Base-by-base conservation (phyloP, 495 filamentous ascomycete species). In the Daldinia concentrica region DNA sequence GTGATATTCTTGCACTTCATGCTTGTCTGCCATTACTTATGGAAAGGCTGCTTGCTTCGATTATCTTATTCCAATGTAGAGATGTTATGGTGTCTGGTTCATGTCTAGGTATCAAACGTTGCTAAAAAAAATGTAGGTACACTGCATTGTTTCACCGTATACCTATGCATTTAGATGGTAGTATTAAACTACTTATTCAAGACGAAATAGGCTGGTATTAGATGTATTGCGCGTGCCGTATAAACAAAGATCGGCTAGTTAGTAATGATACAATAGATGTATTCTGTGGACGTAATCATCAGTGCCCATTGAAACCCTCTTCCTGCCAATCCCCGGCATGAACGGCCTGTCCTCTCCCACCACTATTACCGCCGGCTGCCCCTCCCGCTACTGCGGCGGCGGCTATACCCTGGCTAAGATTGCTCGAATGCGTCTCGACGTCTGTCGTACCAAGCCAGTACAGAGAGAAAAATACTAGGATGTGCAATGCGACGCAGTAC, bases 401-500 rank as follows among this genome's bases (percentile, higher is more conserved):
- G 45, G 73, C 80, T 45, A 74, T 74, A 51, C 69, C 65, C 37
- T 76, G 68, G 50, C 80, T 77, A 4, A 82, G 68, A 45, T 77
- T 71, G 62, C 58, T 77, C 34, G 77, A 74, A 52, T 80, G 78
- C 58, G 74, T 71, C 29, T 84, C 82, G 29, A 76, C 79, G 64
- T 83, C 78, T 2, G 62, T 73, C 22, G 88, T 87, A 41, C 92
- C 93, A 78, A 92, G 87, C 88, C 90, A 92, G 77, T 93, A 98
- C 59, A 99, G 83, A 83, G 93, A 90, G 51, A 87, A 82, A 73
- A 98, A 93, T 1, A 98, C 90, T 27, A 98, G 79, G 54, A 98
- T 66, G 81, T 99, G 95, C 65, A 98, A 84, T 43, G 90, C 91
- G 17, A 98, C 83, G 78, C 93, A 97, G 78, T 99, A 99, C 14